A percentile compares a stretch with the other conserved stretches of the same genome.
Evolutionary conservation across 495 filamentous ascomycete genomes (phyloP).

Genomic region (Xylaria scruposa): DNA sequence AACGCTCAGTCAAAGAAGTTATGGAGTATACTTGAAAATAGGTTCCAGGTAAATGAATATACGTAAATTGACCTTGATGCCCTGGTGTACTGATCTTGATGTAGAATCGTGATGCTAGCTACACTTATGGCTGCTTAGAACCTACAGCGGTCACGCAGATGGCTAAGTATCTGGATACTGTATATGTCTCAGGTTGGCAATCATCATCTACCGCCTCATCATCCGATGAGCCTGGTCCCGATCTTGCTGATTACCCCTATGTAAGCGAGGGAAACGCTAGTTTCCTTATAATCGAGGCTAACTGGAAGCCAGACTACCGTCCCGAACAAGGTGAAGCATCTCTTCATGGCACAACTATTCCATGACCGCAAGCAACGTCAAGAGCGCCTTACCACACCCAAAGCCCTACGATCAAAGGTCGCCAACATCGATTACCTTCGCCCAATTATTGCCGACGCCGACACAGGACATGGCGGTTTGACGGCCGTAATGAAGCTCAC

Average conservation of each 20-base stretch:
- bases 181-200: constrained; percentile 99
- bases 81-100: constrained; percentile 12
- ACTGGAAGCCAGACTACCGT: constrained; percentile 79
- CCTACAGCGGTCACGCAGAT: constrained; percentile 99
- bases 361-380: constrained; percentile 98
- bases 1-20: constrained; percentile 91
- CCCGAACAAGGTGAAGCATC: constrained; percentile 95
- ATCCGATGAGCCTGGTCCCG: constrained; percentile 93
- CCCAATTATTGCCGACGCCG: constrained; percentile 95
- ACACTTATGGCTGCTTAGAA: constrained; percentile 96
- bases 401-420: constrained; percentile 72
- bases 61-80: neutral
- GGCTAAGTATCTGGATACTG: constrained; percentile 97
- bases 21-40: constrained; percentile 84
- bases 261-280: constrained; percentile 55
- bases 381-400: constrained; percentile 83
- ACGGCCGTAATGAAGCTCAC: constrained; percentile 99
- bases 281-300: constrained; percentile 1
- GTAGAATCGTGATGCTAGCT: constrained; percentile 83
- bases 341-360: constrained; percentile 98
- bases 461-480: constrained; percentile 95
- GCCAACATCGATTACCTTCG: constrained; percentile 92
- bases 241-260: constrained; percentile 98
- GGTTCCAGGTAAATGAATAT: constrained; percentile 71
- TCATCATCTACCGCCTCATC: constrained; percentile 95